Evolutionary conservation across 2,329 filamentous ascomycete genomes (phyloP).

Genomic region (Myriosclerotinia scirpicola): DNA sequence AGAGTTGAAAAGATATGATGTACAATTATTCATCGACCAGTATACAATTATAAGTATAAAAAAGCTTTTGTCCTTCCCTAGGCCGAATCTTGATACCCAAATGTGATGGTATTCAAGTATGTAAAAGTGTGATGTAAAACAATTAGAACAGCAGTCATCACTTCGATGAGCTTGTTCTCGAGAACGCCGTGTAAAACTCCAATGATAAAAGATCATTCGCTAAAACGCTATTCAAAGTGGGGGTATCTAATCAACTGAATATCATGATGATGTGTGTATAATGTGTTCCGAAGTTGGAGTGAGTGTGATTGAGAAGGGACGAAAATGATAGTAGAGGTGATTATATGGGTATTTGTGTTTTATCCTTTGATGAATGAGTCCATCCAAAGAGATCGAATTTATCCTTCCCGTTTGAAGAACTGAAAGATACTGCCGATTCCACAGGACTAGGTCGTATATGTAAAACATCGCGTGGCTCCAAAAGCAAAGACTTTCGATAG

Average conservation of each 20-base stretch:
- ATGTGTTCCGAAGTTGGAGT: slow-evolving; percentile 17
- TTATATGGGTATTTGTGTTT: slow-evolving; percentile 16
- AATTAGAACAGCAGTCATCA: slow-evolving; percentile 6
- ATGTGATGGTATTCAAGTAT: slow-evolving; percentile 17
- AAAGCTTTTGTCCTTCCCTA: slow-evolving; percentile 12
- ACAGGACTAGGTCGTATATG: slow-evolving; percentile 36
- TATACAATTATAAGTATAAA: slow-evolving; percentile 25
- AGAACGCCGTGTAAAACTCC: slow-evolving; percentile 15
- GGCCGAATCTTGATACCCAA: slow-evolving; percentile 15
- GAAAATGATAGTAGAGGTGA: background rate
- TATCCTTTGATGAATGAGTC: slow-evolving; percentile 45
- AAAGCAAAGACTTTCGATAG: slow-evolving; percentile 64
- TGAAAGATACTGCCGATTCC: slow-evolving; percentile 32
- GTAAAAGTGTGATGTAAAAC: slow-evolving; percentile 14
- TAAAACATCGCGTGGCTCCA: slow-evolving; percentile 57
- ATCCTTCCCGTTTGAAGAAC: slow-evolving; percentile 44
- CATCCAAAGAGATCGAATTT: slow-evolving; percentile 54
- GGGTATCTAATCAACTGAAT: slow-evolving; percentile 41
- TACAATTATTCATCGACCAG: slow-evolving; percentile 22
- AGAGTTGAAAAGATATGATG: slow-evolving; percentile 19
- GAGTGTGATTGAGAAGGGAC: slow-evolving; percentile 7
- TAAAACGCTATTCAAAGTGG: slow-evolving; percentile 43
- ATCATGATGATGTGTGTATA: slow-evolving; percentile 28
- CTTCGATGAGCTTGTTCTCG: slow-evolving; percentile 7
- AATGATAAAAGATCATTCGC: slow-evolving; percentile 36